A percentile compares a stretch with the other conserved stretches of the same genome.
These are phyloP conservation scores for Talaromyces sp. DNA, from an alignment of 2,329 filamentous ascomycete genomes.

Conservation along the genomic window DNA sequence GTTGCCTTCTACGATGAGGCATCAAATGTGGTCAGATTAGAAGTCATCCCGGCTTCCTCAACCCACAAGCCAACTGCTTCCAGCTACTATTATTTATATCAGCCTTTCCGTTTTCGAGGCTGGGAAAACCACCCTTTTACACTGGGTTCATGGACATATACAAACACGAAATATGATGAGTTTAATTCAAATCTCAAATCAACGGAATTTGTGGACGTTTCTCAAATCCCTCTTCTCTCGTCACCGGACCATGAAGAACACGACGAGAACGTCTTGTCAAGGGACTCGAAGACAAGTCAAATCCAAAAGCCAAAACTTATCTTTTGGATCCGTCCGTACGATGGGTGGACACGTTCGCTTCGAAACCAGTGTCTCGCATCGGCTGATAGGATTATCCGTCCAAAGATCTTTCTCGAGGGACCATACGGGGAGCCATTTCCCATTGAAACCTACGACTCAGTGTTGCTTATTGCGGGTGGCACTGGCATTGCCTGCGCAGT, in stretches of 20 bases:
- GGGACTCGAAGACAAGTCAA: neutral
- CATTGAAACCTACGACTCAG: conserved; percentile 46
- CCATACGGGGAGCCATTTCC: conserved; percentile 45
- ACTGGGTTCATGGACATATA: conserved; percentile 30
- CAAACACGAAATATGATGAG: neutral
- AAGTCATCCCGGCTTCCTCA: conserved; percentile 35
- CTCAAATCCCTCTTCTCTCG: neutral
- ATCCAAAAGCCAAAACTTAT: conserved; percentile 29
- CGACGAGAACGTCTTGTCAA: neutral
- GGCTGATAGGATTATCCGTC: conserved; percentile 19
- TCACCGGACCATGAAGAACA: neutral
- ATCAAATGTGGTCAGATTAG: conserved; percentile 46
- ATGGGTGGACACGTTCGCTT: conserved; percentile 49
- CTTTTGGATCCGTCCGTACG: conserved; percentile 49
- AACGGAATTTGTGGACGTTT: neutral
- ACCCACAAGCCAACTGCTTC: neutral
- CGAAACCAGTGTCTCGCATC: conserved; percentile 29
- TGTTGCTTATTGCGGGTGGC: conserved; percentile 44
- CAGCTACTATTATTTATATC: conserved; percentile 7
- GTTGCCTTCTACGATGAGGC: conserved; percentile 40
- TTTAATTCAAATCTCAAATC: neutral
- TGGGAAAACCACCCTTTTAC: conserved; percentile 53
- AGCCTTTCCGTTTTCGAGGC: conserved; percentile 15
- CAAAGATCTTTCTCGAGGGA: conserved; percentile 46
- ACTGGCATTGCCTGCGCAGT: conserved; percentile 40